phyloP scores from a whole-genome alignment of 2,329 filamentous ascomycete genomes.

The Arthrobotrys conoides region DNA sequence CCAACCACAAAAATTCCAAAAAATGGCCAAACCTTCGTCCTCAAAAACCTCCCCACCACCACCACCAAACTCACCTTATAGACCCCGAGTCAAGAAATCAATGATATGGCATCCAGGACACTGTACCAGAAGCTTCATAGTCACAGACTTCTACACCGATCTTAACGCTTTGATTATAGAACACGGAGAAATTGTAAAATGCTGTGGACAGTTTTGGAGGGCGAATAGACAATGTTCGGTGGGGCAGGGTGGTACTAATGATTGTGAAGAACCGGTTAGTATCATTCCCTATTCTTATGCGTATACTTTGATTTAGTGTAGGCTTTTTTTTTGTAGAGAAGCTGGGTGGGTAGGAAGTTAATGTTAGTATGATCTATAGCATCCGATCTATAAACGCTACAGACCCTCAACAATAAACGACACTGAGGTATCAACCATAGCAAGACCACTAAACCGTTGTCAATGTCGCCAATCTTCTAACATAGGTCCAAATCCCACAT shows the following conservation, averaged over 20 bases:
- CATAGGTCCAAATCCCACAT: neutral
- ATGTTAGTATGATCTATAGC: neutral
- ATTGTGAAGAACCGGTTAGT: slow-evolving; percentile 6
- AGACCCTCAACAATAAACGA: slow-evolving; percentile 16
- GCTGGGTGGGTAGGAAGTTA: too few species aligned
- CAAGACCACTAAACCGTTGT: neutral
- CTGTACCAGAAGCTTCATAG: slow-evolving; percentile 12
- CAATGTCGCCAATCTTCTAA: neutral
- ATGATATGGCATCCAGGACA: slow-evolving; percentile 28
- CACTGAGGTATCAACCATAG: neutral
- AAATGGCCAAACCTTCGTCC: neutral
- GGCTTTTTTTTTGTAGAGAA: neutral
- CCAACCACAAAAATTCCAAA: too few species aligned
- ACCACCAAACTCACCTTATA: neutral
- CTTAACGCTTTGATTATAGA: neutral
- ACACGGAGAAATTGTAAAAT: slow-evolving; percentile 27
- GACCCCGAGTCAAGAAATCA: slow-evolving; percentile 9
- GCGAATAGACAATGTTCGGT: slow-evolving; percentile 1
- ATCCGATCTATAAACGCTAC: slow-evolving; percentile 18
- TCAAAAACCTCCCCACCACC: neutral
- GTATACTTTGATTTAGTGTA: neutral
- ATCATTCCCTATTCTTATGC: neutral
- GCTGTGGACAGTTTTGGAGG: slow-evolving; percentile 32
- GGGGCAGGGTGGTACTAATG: neutral
- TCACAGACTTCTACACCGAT: slow-evolving; percentile 26